phyloP scores from a whole-genome alignment of 1,139 yeast species.

The Hemisphaericaspora subhashii region DNA sequence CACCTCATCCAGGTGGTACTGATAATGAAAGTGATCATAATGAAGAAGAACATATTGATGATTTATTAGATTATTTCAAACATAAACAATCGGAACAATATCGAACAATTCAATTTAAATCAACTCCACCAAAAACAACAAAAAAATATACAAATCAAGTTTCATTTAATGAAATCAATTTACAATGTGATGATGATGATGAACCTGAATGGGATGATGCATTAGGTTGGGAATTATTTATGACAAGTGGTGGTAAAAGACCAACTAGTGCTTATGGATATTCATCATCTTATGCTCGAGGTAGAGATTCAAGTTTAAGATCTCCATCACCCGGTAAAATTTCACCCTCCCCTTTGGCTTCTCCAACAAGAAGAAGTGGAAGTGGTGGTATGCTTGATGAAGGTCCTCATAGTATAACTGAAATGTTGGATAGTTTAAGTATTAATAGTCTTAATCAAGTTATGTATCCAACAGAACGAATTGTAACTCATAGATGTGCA shows the following conservation, averaged over 20 bases:
- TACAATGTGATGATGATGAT: slow-evolving; percentile 18
- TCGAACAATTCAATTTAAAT: slow-evolving; percentile 18
- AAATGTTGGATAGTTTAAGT: slow-evolving; percentile 4
- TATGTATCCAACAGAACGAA: slow-evolving; percentile 53
- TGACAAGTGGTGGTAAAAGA: slow-evolving; percentile 5
- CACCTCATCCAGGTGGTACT: background rate
- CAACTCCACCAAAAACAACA: background rate
- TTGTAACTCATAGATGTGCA: slow-evolving; percentile 52
- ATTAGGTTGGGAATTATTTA: slow-evolving; percentile 16
- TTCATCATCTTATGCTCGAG: slow-evolving; percentile 3
- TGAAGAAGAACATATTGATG: slow-evolving; percentile 8
- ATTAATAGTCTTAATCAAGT: slow-evolving; percentile 4
- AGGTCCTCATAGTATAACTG: slow-evolving; percentile 1
- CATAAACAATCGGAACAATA: slow-evolving; percentile 23
- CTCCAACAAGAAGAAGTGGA: slow-evolving; percentile 4
- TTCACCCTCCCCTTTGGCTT: background rate
- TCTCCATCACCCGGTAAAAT: background rate
- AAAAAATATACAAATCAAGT: slow-evolving; percentile 17
- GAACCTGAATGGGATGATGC: slow-evolving; percentile 17
- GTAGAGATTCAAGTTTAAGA: slow-evolving; percentile 4
- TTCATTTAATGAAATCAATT: slow-evolving; percentile 23
- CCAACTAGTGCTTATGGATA: slow-evolving; percentile 1
- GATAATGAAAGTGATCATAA: background rate
- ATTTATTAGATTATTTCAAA: slow-evolving; percentile 21
- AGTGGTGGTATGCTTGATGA: background rate